Percentiles rank a stretch among this genome's conserved stretches.
Evolutionary conservation across 2,329 filamentous ascomycete genomes (phyloP).

Genomic region (Aspergillus tamarii): DNA sequence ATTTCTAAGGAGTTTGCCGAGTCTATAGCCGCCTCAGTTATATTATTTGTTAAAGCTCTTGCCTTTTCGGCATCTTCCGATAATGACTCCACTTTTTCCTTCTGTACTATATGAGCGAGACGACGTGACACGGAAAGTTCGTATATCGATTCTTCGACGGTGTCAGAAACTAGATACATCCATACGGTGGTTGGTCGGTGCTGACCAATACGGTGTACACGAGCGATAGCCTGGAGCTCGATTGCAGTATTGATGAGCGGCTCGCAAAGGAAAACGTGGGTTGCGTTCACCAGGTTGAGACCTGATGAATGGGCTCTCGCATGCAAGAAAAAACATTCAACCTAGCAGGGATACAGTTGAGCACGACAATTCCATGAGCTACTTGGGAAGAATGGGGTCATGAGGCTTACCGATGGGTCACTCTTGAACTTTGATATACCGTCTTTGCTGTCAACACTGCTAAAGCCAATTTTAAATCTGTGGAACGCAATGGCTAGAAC

Average conservation of each 20-base stretch:
- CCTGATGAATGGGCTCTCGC: conserved; percentile 87
- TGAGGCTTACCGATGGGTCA: conserved; percentile 58
- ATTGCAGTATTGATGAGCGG: conserved; percentile 91
- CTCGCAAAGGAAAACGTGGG: conserved; percentile 92
- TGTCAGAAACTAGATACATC: conserved; percentile 89
- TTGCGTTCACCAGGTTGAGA: conserved; percentile 88
- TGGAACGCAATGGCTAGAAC: conserved; percentile 72
- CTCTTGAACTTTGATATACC: conserved; percentile 78
- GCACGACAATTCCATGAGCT: background rate
- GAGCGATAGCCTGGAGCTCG: conserved; percentile 91
- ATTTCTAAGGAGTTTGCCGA: conserved; percentile 83
- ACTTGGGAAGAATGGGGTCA: background rate
- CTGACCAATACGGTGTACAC: conserved; percentile 94
- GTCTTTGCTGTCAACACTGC: conserved; percentile 67
- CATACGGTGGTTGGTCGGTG: conserved; percentile 86
- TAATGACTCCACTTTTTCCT: conserved; percentile 30
- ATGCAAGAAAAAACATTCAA: conserved; percentile 87
- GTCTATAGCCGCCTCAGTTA: conserved; percentile 69
- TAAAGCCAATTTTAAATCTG: conserved; percentile 72
- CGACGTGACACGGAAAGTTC: conserved; percentile 79
- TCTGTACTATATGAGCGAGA: conserved; percentile 71
- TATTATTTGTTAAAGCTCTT: conserved; percentile 29
- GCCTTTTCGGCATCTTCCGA: conserved; percentile 12
- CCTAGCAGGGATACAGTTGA: conserved; percentile 28
- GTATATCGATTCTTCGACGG: conserved; percentile 91